Evolutionary conservation across 768 basidiomycete species (phyloP).

Genomic region (Fomitopsis serialis): DNA sequence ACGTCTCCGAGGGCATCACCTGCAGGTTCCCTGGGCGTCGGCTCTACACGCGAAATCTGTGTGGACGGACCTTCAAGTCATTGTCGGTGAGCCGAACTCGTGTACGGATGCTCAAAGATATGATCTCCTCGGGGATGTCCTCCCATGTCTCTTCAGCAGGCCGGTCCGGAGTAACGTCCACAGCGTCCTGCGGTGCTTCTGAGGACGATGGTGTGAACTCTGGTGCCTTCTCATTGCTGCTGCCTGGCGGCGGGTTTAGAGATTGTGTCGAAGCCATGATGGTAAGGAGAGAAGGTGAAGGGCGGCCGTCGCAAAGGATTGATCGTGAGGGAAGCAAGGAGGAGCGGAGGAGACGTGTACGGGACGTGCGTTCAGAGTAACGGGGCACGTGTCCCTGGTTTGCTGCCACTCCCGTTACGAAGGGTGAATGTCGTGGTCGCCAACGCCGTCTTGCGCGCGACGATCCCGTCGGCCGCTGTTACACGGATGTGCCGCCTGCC

Average conservation of each 20-base stretch:
- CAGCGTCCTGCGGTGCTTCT: conserved; percentile 31
- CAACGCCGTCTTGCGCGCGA: too few relatives aligned
- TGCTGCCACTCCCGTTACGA: too few relatives aligned
- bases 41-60: too few relatives aligned
- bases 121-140: conserved; percentile 88
- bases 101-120: conserved; percentile 67
- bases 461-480: too few relatives aligned
- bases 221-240: conserved; percentile 42
- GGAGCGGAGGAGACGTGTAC: too few relatives aligned
- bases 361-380: too few relatives aligned
- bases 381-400: too few relatives aligned
- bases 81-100: conserved; percentile 93
- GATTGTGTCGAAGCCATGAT: conserved; percentile 55
- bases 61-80: conserved; percentile 75
- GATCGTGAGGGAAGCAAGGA: background rate
- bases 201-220: conserved; percentile 32
- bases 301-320: background rate
- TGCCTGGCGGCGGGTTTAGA: conserved; percentile 32
- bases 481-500: too few relatives aligned
- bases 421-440: too few relatives aligned
- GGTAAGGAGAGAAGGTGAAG: conserved; percentile 7
- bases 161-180: conserved; percentile 74
- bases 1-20: conserved; percentile 96
- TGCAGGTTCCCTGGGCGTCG: conserved; percentile 26
- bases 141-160: conserved; percentile 79